These are phyloP conservation scores for Musa troglodytarum DNA, from an alignment of 176 grass and related monocot genomes.

Conservation along the genomic window DNA sequence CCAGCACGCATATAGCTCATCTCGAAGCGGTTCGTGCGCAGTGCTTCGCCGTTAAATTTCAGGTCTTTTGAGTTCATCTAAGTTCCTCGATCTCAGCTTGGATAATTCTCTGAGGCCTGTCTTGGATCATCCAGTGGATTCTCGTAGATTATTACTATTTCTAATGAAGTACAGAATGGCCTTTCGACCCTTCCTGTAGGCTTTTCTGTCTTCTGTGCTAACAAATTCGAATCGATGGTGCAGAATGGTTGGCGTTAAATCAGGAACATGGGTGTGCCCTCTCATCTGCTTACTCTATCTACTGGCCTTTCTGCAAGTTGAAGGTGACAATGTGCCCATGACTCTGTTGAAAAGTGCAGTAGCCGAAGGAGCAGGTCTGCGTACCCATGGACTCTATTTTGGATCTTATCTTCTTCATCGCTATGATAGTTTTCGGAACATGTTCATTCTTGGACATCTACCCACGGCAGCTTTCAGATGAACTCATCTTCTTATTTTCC, in stretches of 20 bases:
- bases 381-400: neutral
- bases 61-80: no score
- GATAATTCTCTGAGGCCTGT: no score
- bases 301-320: conserved; percentile 12
- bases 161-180: no score
- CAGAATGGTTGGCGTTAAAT: conserved; percentile 22
- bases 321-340: conserved; percentile 36
- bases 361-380: conserved; percentile 46
- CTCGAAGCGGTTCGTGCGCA: no score
- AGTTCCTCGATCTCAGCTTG: no score
- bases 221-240: neutral
- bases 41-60: no score
- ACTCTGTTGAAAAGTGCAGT: conserved; percentile 43
- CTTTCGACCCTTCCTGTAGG: no score
- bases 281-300: conserved; percentile 18
- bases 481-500: neutral
- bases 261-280: conserved; percentile 15
- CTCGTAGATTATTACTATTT: no score
- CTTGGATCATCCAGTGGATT: no score
- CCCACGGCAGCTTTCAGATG: neutral
- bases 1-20: no score
- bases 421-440: no score
- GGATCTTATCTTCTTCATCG: neutral
- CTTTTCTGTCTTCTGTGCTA: neutral
- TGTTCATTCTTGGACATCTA: no score